Evolutionary conservation across 2,329 filamentous ascomycete genomes (phyloP).

Genomic region (Talaromyces marneffei): DNA sequence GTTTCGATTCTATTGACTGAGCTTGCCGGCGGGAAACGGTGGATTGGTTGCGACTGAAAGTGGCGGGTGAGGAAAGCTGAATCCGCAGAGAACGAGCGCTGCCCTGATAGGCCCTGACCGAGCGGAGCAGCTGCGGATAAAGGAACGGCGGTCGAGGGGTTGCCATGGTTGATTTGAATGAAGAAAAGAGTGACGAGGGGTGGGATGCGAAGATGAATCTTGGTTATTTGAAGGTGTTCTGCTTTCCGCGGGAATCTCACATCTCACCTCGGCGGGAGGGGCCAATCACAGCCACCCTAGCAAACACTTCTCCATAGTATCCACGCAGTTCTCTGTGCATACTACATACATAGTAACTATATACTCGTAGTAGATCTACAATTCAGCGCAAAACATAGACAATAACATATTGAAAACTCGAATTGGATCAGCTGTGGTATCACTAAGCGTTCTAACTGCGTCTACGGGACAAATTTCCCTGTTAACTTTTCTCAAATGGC

Average conservation of each 20-base stretch:
- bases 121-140: conserved; percentile 61
- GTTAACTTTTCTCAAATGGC: not conserved
- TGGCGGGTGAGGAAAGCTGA: conserved; percentile 22
- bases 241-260: not conserved
- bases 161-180: conserved; percentile 47
- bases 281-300: not conserved
- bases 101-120: conserved; percentile 46
- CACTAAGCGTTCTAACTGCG: too few relatives aligned
- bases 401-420: too few relatives aligned
- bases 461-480: too few relatives aligned
- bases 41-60: conserved; percentile 36
- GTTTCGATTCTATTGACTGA: conserved; percentile 38
- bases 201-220: conserved; percentile 6
- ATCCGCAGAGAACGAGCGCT: conserved; percentile 39
- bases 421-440: too few relatives aligned
- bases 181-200: not conserved
- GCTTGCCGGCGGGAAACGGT: conserved; percentile 43
- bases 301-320: too few relatives aligned
- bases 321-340: too few relatives aligned
- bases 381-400: too few relatives aligned
- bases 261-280: not conserved
- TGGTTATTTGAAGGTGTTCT: not conserved
- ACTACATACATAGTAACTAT: too few relatives aligned
- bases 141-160: conserved; percentile 60
- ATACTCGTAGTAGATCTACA: too few relatives aligned